Percentiles rank a stretch among this genome's conserved stretches.
Conservation (phyloP, 768 basidiomycete species). For the Boletus huronensis region DNA sequence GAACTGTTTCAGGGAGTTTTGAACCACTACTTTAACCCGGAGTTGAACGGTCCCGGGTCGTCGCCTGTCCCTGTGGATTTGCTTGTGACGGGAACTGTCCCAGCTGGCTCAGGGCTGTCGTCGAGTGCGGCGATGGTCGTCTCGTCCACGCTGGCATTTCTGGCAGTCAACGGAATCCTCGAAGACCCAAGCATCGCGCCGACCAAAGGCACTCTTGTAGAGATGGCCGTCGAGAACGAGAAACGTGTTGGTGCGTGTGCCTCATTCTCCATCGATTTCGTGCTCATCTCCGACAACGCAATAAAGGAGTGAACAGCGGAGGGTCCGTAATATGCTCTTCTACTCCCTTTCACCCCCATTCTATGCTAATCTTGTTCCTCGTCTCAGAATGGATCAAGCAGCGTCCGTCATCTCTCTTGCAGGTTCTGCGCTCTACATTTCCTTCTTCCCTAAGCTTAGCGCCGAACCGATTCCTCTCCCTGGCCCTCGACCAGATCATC, state of each 20-base stretch:
- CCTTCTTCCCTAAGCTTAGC: constrained; percentile 72
- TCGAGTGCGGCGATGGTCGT: constrained; percentile 92
- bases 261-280: no score
- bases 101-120: constrained; percentile 82
- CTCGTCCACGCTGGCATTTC: constrained; percentile 75
- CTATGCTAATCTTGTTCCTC: not conserved
- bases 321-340: constrained; percentile 45
- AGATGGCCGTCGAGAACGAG: constrained; percentile 82
- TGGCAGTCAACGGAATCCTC: constrained; percentile 70
- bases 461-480: constrained; percentile 68
- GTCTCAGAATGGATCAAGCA: constrained; percentile 80
- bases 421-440: constrained; percentile 70
- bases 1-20: constrained; percentile 54
- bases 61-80: constrained; percentile 64
- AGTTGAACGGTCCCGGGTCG: constrained; percentile 5
- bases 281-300: not conserved
- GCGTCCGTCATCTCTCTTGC: constrained; percentile 77
- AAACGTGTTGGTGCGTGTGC: constrained; percentile 61
- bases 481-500: constrained; percentile 20
- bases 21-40: constrained; percentile 50
- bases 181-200: constrained; percentile 14
- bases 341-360: not conserved
- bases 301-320: constrained; percentile 66
- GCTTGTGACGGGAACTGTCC: constrained; percentile 78
- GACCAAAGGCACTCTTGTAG: constrained; percentile 69